Conservation (phyloP, 805 yeast species). For the Candida argentea region DNA sequence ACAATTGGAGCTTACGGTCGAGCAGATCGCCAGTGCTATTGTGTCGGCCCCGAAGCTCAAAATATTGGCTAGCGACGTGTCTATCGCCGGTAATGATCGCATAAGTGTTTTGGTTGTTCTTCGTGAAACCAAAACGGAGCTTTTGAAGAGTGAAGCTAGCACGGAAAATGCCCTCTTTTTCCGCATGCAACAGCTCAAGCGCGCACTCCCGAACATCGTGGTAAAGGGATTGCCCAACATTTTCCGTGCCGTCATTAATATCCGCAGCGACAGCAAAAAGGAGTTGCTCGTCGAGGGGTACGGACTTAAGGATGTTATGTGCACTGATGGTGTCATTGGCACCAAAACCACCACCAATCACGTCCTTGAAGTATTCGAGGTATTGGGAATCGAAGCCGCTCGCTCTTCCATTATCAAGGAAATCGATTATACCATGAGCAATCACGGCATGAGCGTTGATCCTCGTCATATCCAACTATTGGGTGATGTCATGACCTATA, state of each 20-base stretch:
- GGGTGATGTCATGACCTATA: slow-evolving; percentile 98
- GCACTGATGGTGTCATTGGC: slow-evolving; percentile 94
- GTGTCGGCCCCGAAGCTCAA: slow-evolving; percentile 82
- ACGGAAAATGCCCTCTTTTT: slow-evolving; percentile 53
- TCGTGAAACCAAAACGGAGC: slow-evolving; percentile 27
- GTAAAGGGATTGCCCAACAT: slow-evolving; percentile 91
- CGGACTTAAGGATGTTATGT: slow-evolving; percentile 92
- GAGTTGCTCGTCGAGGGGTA: slow-evolving; percentile 96
- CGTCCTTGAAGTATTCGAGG: slow-evolving; percentile 78
- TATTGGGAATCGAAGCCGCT: slow-evolving; percentile 97
- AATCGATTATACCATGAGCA: slow-evolving; percentile 95
- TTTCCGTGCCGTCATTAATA: slow-evolving; percentile 92
- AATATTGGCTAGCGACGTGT: slow-evolving; percentile 62
- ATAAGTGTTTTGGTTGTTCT: slow-evolving; percentile 53
- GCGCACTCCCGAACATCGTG: slow-evolving; percentile 77
- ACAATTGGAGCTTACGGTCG: slow-evolving; percentile 81
- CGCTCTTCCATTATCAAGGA: slow-evolving; percentile 86
- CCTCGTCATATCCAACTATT: slow-evolving; percentile 97
- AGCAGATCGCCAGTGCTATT: slow-evolving; percentile 78
- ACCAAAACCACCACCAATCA: slow-evolving; percentile 84
- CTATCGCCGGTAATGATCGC: slow-evolving; percentile 52
- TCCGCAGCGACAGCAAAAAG: slow-evolving; percentile 73
- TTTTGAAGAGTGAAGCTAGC: slow-evolving; percentile 21
- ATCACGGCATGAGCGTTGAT: slow-evolving; percentile 99
- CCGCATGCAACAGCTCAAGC: slow-evolving; percentile 80